These are phyloP conservation scores for Serendipita sp. DNA, from an alignment of 1,284 basidiomycete genomes.

Conservation along the genomic window DNA sequence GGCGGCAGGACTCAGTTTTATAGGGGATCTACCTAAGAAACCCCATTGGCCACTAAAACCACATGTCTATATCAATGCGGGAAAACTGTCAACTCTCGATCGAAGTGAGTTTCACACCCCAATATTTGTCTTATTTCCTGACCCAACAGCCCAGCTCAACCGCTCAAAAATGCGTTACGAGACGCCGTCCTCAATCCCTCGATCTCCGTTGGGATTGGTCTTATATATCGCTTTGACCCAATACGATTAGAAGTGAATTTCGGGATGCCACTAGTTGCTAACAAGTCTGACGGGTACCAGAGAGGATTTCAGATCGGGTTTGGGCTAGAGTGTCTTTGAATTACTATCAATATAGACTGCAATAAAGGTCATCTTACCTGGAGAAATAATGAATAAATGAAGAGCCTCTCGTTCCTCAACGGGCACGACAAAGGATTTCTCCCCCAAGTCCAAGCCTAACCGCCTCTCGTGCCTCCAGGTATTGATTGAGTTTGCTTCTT, in stretches of 20 bases:
- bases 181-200: conserved; percentile 36
- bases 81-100: conserved; percentile 59
- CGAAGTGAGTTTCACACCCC: conserved; percentile 28
- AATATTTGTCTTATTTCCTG: conserved; percentile 11
- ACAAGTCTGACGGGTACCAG: conserved; percentile 59
- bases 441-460: conserved; percentile 48
- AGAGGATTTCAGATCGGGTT: conserved; percentile 87
- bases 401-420: conserved; percentile 21
- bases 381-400: conserved; percentile 2
- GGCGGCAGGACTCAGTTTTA: conserved; percentile 66
- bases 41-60: conserved; percentile 80
- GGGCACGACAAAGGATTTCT: conserved; percentile 61
- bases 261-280: conserved; percentile 72
- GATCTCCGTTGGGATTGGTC: conserved; percentile 72
- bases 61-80: conserved; percentile 78
- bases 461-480: conserved; percentile 60
- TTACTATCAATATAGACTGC: background rate
- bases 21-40: conserved; percentile 66
- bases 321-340: conserved; percentile 60
- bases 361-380: background rate
- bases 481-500: conserved; percentile 49
- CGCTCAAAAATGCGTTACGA: conserved; percentile 28
- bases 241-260: conserved; percentile 85
- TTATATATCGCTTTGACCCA: conserved; percentile 82
- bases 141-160: conserved; percentile 21